phyloP scores from a whole-genome alignment of 1,284 basidiomycete genomes.

The Tilletia setariae region DNA sequence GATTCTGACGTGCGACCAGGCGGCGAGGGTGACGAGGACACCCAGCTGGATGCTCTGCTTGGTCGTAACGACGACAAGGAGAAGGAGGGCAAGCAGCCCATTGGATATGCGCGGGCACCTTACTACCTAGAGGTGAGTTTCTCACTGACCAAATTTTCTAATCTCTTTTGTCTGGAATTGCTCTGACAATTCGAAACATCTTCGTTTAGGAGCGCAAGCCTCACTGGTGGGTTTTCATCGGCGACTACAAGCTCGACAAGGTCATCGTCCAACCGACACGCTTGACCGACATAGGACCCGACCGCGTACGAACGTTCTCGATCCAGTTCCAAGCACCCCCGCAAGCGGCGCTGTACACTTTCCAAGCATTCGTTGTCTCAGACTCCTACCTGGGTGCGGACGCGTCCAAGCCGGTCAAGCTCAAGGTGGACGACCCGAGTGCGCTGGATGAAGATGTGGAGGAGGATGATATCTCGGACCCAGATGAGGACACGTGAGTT shows the following conservation, averaged over 20 bases:
- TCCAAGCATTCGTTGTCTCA: constrained; percentile 79
- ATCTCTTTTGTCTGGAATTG: too few species aligned
- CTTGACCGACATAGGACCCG: constrained; percentile 62
- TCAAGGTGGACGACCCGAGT: constrained; percentile 69
- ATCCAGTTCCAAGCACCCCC: constrained; percentile 93
- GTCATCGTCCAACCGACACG: constrained; percentile 86
- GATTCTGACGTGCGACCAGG: constrained; percentile 42
- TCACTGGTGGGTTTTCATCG: constrained; percentile 64
- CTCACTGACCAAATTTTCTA: too few species aligned
- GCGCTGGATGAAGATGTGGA: constrained; percentile 50
- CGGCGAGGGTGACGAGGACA: constrained; percentile 35
- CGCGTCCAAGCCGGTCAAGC: constrained; percentile 48
- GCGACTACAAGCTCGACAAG: constrained; percentile 82
- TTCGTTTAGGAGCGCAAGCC: constrained; percentile 42
- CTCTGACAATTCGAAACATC: neutral
- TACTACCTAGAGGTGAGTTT: constrained; percentile 81
- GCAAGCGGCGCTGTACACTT: constrained; percentile 77
- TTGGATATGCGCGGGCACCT: constrained; percentile 80
- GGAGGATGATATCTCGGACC: constrained; percentile 52
- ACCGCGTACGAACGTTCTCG: constrained; percentile 76
- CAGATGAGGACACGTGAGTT: constrained; percentile 45
- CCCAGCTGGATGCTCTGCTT: constrained; percentile 20
- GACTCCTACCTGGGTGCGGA: constrained; percentile 86
- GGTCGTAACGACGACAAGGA: constrained; percentile 20
- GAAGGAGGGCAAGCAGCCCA: constrained; percentile 57